These are phyloP conservation scores for Onygena corvina DNA, from an alignment of 2,329 filamentous ascomycete genomes.

Conservation along the genomic window DNA sequence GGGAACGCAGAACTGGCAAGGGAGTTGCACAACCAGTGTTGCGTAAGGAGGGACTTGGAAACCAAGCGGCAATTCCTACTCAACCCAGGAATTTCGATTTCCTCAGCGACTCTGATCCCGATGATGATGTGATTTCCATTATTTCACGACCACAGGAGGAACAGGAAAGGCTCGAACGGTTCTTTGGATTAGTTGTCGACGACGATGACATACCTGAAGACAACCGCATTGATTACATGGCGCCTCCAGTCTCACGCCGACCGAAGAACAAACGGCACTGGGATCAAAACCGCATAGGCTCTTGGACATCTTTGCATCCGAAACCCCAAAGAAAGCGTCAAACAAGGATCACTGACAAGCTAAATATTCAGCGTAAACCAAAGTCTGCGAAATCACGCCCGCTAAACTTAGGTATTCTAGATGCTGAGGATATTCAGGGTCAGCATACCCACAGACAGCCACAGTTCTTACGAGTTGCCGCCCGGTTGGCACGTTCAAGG, in stretches of 20 bases:
- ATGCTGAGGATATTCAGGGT: slow-evolving; percentile 32
- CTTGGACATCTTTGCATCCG: not conserved
- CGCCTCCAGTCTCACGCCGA: slow-evolving; percentile 23
- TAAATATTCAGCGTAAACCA: slow-evolving; percentile 17
- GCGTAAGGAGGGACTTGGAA: slow-evolving; percentile 16
- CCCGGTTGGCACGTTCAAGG: slow-evolving; percentile 39
- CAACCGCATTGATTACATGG: slow-evolving; percentile 34
- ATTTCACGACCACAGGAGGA: not conserved
- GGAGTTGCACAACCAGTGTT: slow-evolving; percentile 17
- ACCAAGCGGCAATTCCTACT: not conserved
- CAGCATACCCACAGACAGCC: slow-evolving; percentile 30
- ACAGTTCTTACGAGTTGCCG: slow-evolving; percentile 45
- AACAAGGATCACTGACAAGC: slow-evolving; percentile 27
- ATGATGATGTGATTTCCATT: slow-evolving; percentile 13
- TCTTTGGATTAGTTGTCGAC: slow-evolving; percentile 10
- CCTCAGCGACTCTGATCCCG: slow-evolving; percentile 22
- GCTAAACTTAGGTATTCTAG: slow-evolving; percentile 39
- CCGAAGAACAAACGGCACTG: slow-evolving; percentile 16
- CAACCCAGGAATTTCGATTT: slow-evolving; percentile 9
- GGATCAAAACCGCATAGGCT: slow-evolving; percentile 8
- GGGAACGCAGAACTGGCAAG: slow-evolving; percentile 13
- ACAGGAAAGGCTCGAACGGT: not conserved
- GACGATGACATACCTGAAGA: slow-evolving; percentile 31
- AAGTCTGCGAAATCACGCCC: slow-evolving; percentile 18
- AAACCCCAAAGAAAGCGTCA: slow-evolving; percentile 23